These are phyloP conservation scores for Fusarium coicis DNA, from an alignment of 2,329 filamentous ascomycete species.

Conservation along the genomic window DNA sequence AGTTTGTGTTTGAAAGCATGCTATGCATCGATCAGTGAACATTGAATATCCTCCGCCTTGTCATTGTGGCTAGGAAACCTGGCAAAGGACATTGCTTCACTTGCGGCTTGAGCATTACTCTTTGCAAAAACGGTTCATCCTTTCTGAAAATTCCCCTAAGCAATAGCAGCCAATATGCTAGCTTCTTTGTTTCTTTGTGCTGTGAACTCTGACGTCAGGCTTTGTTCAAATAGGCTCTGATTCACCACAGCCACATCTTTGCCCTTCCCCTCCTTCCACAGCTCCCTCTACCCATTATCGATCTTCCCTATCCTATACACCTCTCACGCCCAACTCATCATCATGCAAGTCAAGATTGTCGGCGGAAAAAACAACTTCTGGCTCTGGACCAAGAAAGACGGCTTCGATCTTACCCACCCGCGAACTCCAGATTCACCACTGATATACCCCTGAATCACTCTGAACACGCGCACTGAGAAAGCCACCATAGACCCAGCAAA, in stretches of 20 bases:
- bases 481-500: neutral
- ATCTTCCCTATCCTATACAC: accelerated
- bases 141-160: accelerated
- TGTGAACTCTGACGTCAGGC: neutral
- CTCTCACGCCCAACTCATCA: accelerated
- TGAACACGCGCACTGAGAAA: neutral
- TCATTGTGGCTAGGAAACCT: accelerated
- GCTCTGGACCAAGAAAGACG: neutral
- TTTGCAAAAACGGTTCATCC: accelerated
- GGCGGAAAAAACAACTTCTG: neutral
- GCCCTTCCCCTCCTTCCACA: neutral
- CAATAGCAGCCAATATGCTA: accelerated
- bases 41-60: accelerated
- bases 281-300: accelerated
- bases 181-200: neutral
- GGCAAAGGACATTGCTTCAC: neutral
- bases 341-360: neutral
- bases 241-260: neutral
- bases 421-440: neutral
- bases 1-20: accelerated
- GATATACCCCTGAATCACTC: neutral
- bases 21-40: neutral
- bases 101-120: accelerated
- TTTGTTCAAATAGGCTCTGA: neutral
- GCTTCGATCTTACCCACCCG: neutral